Base-by-base conservation (phyloP, 768 basidiomycete species). In the Lactarius deliciosus region DNA sequence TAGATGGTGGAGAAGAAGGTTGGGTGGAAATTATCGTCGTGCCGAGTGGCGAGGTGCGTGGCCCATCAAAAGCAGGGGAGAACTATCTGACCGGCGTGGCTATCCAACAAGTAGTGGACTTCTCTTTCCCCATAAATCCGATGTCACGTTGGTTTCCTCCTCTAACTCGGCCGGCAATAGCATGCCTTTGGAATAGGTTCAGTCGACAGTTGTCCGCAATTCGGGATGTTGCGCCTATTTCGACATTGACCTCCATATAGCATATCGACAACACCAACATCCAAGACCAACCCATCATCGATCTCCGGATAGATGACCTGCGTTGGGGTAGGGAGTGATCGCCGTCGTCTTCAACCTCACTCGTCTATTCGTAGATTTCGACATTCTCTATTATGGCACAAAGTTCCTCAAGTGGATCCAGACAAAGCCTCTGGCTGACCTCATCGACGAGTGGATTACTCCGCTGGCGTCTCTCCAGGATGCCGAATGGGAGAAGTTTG, bases 1-100 rank as follows among this genome's bases (percentile, higher is more conserved):
- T 69, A 18, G 68, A 69, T 30, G 41, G 47, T 15, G 68, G 68
- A 30, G 62, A 69, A 45, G 68, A 63, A 56, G 68, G 68, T 22
- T 69, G 68, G 66, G 45, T 68, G 32, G 66, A 69, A 47, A 64
- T 64, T 13, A 66, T 69, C 34, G 61, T 68, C 45, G 68, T 69
- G 34, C 68, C 68, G 22, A 59, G 66, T 38, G 68, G 68, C 10
- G 66, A 59, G 20, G 62, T 69, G 38, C 45, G 68, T 5, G 61
- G 68, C 28, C 25, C 66, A 3, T 59, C 68, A 34, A 41, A n/a
- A 34, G 56, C 61, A 22, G 68, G 68, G 25, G 55, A 57, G 43
- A 64, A 60, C 53, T n/a, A 64, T 20, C 25, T 68, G 61, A 69
- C 68, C 28, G 68, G n/a, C 10, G 66, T 69, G n/a, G 68, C 66